A percentile compares a stretch with the other conserved stretches of the same genome.
Evolutionary conservation across 306 rosid species (phyloP).

Genomic region (Cucurbita ficifolia): DNA sequence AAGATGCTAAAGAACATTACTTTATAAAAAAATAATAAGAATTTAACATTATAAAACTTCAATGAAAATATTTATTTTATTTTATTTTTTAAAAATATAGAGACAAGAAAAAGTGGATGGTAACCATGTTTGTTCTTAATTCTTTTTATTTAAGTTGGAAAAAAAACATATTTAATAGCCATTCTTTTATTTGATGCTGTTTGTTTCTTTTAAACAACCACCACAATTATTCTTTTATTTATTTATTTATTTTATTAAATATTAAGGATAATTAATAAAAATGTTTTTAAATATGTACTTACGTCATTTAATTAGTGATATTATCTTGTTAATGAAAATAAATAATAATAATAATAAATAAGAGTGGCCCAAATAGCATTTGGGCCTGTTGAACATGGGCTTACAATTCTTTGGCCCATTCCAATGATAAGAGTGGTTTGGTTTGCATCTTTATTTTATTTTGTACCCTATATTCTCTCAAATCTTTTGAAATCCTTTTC

Average conservation of each 20-base stretch:
- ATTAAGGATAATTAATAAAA: neutral
- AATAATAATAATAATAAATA: too few species aligned
- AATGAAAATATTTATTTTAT: neutral
- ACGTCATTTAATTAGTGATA: neutral
- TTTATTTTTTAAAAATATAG: neutral
- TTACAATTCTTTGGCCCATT: too few species aligned
- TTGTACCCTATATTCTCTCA: too few species aligned
- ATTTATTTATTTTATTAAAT: neutral
- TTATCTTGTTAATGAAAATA: too few species aligned
- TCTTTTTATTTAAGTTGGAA: neutral
- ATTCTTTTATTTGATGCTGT: constrained; percentile 6
- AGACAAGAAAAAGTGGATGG: neutral
- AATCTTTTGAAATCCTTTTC: too few species aligned
- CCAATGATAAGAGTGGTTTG: too few species aligned
- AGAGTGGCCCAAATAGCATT: too few species aligned
- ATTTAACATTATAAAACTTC: too few species aligned
- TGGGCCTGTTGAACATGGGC: too few species aligned
- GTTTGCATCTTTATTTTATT: too few species aligned
- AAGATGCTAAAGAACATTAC: neutral
- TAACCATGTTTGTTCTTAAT: constrained; percentile 1
- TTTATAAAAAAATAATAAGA: neutral
- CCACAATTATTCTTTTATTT: neutral
- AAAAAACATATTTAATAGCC: neutral
- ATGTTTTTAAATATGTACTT: neutral
- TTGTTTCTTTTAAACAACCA: neutral